Conservation (phyloP, 768 basidiomycete species). For the Calocera cornea region DNA sequence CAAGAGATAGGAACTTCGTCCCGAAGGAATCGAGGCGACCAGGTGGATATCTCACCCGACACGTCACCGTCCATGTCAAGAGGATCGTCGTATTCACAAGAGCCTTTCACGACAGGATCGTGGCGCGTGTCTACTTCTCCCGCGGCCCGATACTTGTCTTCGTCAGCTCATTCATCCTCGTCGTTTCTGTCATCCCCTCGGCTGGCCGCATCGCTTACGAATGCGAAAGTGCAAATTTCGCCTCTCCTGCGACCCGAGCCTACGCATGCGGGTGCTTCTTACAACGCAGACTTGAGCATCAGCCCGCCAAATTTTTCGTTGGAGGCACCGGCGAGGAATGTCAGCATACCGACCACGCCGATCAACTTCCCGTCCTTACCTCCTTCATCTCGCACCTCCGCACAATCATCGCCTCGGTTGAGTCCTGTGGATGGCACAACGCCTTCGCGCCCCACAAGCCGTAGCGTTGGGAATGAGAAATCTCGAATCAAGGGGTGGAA, state of each 20-base stretch:
- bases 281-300: conserved; percentile 1
- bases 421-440: neutral
- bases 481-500: neutral
- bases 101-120: conserved; percentile 19
- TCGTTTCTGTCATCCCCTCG: conserved; percentile 13
- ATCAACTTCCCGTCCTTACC: neutral
- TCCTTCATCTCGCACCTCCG: neutral
- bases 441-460: neutral
- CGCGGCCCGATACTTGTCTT: conserved; percentile 17
- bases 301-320: neutral
- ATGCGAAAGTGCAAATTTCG: conserved; percentile 44
- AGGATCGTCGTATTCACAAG: conserved; percentile 15
- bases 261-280: conserved; percentile 36
- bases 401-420: neutral
- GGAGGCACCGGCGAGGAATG: neutral
- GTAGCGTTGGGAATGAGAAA: neutral
- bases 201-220: conserved; percentile 27
- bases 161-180: conserved; percentile 13
- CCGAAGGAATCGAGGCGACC: conserved; percentile 7
- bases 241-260: conserved; percentile 39
- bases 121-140: neutral
- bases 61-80: conserved; percentile 14
- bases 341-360: neutral
- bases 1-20: conserved; percentile 2
- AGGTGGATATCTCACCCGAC: conserved; percentile 7